Conservation (phyloP, 768 basidiomycete species). For the Lepiota venenata region DNA sequence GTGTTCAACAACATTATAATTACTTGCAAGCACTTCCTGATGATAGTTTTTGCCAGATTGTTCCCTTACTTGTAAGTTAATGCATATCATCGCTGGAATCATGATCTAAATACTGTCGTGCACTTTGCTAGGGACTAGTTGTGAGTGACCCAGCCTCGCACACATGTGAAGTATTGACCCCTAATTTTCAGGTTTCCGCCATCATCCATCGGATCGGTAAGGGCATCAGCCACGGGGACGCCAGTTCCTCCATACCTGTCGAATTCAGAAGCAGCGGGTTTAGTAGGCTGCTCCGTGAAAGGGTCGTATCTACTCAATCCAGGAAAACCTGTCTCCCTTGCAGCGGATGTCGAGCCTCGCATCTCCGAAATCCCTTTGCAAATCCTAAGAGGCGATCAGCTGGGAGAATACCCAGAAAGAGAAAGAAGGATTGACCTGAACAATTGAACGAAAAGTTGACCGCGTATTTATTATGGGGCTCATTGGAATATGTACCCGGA, state of each 20-base stretch:
- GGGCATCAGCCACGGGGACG: not conserved
- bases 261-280: not conserved
- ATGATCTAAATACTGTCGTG: not conserved
- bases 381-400: not conserved
- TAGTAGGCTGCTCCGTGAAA: not conserved
- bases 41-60: not conserved
- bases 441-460: not conserved
- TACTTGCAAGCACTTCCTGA: not conserved
- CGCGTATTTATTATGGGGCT: too few species aligned
- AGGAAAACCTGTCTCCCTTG: too few species aligned
- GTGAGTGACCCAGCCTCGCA: not conserved
- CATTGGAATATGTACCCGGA: too few species aligned
- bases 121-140: not conserved
- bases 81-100: not conserved
- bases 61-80: not conserved
- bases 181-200: not conserved
- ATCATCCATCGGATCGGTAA: constrained; percentile 6
- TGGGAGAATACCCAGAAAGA: too few species aligned
- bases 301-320: not conserved
- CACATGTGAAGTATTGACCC: not conserved
- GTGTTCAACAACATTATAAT: not conserved
- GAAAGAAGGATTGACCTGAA: not conserved
- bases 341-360: not conserved
- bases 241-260: not conserved
- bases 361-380: not conserved